A percentile compares a stretch with the other conserved stretches of the same genome.
phyloP scores from a whole-genome alignment of 768 basidiomycete species.

The Crepidotus variabilis region DNA sequence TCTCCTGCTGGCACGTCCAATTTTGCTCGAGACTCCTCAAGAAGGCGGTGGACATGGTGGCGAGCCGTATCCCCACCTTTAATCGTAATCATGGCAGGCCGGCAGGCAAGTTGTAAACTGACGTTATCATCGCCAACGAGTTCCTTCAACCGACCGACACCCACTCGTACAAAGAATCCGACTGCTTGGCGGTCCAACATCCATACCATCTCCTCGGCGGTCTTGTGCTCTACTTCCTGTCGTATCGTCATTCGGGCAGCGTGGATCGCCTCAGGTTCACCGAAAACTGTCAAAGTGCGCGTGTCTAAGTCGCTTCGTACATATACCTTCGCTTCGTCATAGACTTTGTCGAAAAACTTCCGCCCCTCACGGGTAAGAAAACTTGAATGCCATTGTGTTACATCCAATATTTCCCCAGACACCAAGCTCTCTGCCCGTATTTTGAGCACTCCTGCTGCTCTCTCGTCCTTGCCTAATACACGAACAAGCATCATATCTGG shows the following conservation, averaged over 20 bases:
- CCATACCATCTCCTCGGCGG: slow-evolving; percentile 24
- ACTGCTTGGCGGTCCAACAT: slow-evolving; percentile 34
- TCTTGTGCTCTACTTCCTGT: slow-evolving; percentile 43
- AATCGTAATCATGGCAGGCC: slow-evolving; percentile 39
- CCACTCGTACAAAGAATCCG: slow-evolving; percentile 48
- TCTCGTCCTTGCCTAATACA: slow-evolving; percentile 47
- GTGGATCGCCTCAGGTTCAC: slow-evolving; percentile 33
- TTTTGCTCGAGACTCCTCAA: slow-evolving; percentile 28
- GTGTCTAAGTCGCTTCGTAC: slow-evolving; percentile 44
- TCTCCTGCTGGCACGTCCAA: not conserved
- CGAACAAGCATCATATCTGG: slow-evolving; percentile 30
- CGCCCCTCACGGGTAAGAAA: slow-evolving; percentile 25
- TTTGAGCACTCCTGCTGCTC: slow-evolving; percentile 52
- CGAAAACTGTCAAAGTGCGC: slow-evolving; percentile 44
- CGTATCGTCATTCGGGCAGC: slow-evolving; percentile 42
- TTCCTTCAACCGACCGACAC: slow-evolving; percentile 46
- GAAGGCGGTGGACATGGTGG: slow-evolving; percentile 39
- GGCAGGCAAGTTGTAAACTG: slow-evolving; percentile 30
- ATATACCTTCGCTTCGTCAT: slow-evolving; percentile 30
- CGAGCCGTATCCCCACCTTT: slow-evolving; percentile 56
- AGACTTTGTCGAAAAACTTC: slow-evolving; percentile 27
- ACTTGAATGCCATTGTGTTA: slow-evolving; percentile 46
- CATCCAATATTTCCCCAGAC: slow-evolving; percentile 43
- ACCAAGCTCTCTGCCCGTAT: slow-evolving; percentile 55
- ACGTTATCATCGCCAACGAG: slow-evolving; percentile 53